Conservation (phyloP, 1,284 basidiomycete genomes). For the Thelephora terrestris region DNA sequence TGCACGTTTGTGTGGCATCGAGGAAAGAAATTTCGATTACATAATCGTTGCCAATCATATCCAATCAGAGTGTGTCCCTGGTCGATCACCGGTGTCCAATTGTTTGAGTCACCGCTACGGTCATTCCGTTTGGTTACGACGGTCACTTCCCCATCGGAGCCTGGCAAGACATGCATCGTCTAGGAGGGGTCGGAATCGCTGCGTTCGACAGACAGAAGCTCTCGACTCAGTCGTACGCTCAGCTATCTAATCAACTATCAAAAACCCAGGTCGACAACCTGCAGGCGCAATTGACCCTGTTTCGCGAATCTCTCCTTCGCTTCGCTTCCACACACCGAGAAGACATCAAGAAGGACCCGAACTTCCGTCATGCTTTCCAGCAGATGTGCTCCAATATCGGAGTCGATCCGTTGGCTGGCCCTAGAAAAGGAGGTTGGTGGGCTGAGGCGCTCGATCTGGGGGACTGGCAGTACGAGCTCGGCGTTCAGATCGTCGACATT, state of each 20-base stretch:
- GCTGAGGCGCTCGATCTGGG: constrained; percentile 78
- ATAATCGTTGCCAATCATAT: too few relatives aligned
- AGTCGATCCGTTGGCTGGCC: constrained; percentile 88
- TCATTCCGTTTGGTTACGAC: neutral
- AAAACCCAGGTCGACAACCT: constrained; percentile 70
- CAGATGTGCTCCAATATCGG: constrained; percentile 94
- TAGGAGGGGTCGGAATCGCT: constrained; percentile 64
- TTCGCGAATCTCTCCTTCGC: constrained; percentile 69
- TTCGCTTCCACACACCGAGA: constrained; percentile 83
- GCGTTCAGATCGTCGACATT: constrained; percentile 95
- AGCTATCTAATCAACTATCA: constrained; percentile 75
- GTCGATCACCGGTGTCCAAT: neutral
- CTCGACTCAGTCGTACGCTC: constrained; percentile 67
- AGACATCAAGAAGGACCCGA: constrained; percentile 79
- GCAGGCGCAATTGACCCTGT: constrained; percentile 74
- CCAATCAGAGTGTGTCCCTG: too few relatives aligned
- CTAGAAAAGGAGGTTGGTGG: constrained; percentile 83
- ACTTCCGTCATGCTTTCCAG: constrained; percentile 88
- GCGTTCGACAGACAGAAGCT: constrained; percentile 68
- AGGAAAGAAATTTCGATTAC: too few relatives aligned
- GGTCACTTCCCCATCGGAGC: neutral
- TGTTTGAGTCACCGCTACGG: neutral
- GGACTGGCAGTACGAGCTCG: constrained; percentile 95
- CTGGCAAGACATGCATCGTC: constrained; percentile 46
- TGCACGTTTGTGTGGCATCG: constrained; percentile 58